Evolutionary conservation across 202 grass and related monocot species (phyloP).

Genomic region (Elaeis oleifera): DNA sequence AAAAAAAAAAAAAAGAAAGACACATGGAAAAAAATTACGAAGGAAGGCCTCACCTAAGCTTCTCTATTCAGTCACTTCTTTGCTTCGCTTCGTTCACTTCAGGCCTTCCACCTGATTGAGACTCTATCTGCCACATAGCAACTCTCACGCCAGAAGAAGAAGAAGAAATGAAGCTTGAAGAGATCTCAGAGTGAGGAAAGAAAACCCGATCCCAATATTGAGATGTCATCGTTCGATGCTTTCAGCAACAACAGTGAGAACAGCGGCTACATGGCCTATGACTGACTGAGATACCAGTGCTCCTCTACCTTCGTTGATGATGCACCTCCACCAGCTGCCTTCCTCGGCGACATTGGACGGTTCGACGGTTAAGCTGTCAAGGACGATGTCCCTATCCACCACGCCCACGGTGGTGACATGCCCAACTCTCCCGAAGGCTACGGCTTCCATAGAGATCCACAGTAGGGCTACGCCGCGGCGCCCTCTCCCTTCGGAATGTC

Average conservation of each 20-base stretch:
- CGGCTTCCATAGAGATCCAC: background rate
- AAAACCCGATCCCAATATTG: background rate
- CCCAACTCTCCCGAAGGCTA: conserved; percentile 5
- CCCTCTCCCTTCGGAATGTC: conserved; percentile 8
- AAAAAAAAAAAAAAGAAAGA: no score
- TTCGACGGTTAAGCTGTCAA: background rate
- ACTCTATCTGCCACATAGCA: no score
- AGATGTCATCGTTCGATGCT: conserved; percentile 8
- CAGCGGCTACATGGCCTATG: conserved; percentile 9
- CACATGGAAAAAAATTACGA: no score
- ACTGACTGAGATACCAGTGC: conserved; percentile 11
- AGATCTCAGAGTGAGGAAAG: background rate
- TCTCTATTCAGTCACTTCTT: no score
- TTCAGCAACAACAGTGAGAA: conserved; percentile 15
- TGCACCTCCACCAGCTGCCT: background rate
- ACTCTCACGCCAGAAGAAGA: no score
- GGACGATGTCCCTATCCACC: conserved; percentile 7
- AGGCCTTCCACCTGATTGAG: no score
- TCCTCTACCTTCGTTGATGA: conserved; percentile 9
- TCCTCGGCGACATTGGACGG: background rate
- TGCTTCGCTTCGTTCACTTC: no score
- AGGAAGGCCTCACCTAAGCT: no score
- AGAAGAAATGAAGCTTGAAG: no score
- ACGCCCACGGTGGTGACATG: background rate
- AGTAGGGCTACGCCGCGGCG: background rate